Percentiles rank a stretch among this genome's conserved stretches.
Conservation (phyloP, 306 rosid species). For the Citrullus amarus region DNA sequence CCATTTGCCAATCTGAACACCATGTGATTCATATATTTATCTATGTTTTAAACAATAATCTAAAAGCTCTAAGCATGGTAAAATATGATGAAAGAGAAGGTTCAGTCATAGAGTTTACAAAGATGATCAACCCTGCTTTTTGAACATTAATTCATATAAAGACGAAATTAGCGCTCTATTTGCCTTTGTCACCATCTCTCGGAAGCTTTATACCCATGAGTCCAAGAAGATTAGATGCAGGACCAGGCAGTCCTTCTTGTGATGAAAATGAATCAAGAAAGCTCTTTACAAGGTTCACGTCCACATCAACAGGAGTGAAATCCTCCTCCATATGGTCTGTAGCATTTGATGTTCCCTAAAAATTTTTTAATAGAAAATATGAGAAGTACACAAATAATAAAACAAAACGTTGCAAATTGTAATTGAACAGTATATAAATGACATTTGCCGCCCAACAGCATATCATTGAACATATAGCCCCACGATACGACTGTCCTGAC, state of each 20-base stretch:
- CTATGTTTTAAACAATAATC: background rate
- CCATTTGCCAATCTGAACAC: background rate
- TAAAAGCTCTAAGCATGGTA: background rate
- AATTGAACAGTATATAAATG: background rate
- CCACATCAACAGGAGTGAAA: slow-evolving; percentile 81
- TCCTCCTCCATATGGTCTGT: slow-evolving; percentile 60
- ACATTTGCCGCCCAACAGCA: background rate
- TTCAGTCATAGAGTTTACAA: background rate
- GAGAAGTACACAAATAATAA: background rate
- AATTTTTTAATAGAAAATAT: background rate
- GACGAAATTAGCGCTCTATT: slow-evolving; percentile 20
- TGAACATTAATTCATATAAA: background rate
- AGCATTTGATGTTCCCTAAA: slow-evolving; percentile 57
- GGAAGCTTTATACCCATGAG: slow-evolving; percentile 89
- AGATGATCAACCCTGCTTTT: background rate
- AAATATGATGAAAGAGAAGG: background rate
- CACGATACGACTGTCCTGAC: background rate
- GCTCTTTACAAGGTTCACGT: slow-evolving; percentile 85
- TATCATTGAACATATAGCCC: background rate
- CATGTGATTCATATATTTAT: background rate
- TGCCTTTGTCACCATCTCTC: slow-evolving; percentile 44
- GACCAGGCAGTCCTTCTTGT: slow-evolving; percentile 98
- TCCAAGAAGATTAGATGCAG: slow-evolving; percentile 91
- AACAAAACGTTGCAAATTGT: background rate
- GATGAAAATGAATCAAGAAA: slow-evolving; percentile 83